phyloP scores from a whole-genome alignment of 768 basidiomycete genomes.

The Termitomyces sp. region DNA sequence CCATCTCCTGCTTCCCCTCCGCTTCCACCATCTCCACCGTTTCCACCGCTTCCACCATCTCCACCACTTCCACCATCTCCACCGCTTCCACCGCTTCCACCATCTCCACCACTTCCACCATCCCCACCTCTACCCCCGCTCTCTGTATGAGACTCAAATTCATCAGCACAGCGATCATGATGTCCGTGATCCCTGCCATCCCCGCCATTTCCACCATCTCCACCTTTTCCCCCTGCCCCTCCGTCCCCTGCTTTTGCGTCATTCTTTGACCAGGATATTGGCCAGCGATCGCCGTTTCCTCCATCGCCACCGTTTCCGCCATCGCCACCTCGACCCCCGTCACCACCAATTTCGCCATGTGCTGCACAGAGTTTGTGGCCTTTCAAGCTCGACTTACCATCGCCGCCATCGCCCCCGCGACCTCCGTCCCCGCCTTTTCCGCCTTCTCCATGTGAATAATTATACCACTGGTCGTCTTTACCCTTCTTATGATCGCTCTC shows the following conservation, averaged over 20 bases:
- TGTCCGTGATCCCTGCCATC: not conserved
- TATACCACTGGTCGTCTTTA: not conserved
- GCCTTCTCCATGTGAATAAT: not conserved
- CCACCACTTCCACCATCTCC: not conserved
- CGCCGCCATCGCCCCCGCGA: not conserved
- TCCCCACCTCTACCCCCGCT: not conserved
- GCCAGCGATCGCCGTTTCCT: not conserved
- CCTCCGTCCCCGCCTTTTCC: constrained; percentile 2
- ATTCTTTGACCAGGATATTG: constrained; percentile 1
- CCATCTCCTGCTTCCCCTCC: not conserved
- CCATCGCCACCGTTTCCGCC: constrained; percentile 2
- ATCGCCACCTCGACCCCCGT: constrained; percentile 2
- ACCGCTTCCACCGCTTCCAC: not conserved
- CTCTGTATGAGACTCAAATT: not conserved
- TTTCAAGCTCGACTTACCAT: not conserved
- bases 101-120: no score
- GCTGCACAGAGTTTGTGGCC: not conserved
- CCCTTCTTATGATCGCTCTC: not conserved
- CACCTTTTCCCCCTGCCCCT: not conserved
- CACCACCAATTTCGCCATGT: not conserved
- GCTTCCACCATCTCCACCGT: not conserved
- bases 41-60: not conserved
- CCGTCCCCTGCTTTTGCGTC: not conserved
- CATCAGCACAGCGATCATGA: not conserved
- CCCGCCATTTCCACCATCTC: not conserved